These are phyloP conservation scores for Datura wrightii DNA, from an alignment of 257 asterid genomes.

Conservation along the genomic window DNA sequence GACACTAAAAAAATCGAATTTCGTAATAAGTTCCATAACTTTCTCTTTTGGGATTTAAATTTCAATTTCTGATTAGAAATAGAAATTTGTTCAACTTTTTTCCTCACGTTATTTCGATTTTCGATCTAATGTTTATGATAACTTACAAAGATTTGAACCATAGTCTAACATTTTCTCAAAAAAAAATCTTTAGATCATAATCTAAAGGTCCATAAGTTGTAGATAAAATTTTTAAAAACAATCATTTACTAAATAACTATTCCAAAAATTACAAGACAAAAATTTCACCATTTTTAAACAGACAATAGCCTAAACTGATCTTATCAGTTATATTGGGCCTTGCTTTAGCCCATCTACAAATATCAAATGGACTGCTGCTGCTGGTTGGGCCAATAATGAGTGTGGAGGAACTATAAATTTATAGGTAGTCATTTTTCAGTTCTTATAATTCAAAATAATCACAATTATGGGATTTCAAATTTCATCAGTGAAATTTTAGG, in stretches of 20 bases:
- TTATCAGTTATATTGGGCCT: no score
- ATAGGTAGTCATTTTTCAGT: no score
- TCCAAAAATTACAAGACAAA: not conserved
- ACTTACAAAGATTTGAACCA: not conserved
- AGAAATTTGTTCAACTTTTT: no score
- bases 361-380: not conserved
- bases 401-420: not conserved
- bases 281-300: not conserved
- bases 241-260: not conserved
- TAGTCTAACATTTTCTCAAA: not conserved
- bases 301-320: not conserved
- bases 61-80: no score
- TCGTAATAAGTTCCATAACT: no score
- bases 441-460: no score
- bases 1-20: no score
- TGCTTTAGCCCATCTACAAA: no score
- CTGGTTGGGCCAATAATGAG: not conserved
- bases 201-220: not conserved
- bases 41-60: no score
- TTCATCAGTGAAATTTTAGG: no score
- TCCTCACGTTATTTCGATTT: no score
- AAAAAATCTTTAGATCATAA: not conserved
- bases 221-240: not conserved
- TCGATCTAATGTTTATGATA: not conserved
- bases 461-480: not conserved